Base-by-base conservation (phyloP, 352 stramenopile genomes). In the Elongisporangium undulatum region DNA sequence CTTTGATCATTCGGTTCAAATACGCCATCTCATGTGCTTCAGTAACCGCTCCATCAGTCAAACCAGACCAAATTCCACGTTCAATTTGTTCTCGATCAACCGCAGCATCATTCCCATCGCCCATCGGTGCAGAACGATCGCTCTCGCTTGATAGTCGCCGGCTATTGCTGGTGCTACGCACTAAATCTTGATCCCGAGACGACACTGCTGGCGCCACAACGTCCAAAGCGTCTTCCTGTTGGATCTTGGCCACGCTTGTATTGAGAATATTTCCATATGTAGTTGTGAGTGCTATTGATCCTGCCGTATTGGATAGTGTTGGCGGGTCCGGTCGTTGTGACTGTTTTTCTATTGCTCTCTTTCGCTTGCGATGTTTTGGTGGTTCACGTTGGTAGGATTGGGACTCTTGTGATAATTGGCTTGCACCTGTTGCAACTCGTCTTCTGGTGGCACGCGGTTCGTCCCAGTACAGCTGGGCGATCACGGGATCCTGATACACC, bases 401-500 rank as follows among this genome's bases (percentile, higher is more conserved):
- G 4, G 34, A 17, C 13, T 9, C 34, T 45, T 45, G 34, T 45
- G 34, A 45, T 45, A 45, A 45, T 45, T 45, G 34, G 34, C 34
- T 45, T 17, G 13, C 34, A 45, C 34, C 34, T 16, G 34, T 45
- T 17, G 34, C 34, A 17, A 45, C 34, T 45, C 34, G 34, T 45
- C 34, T 9, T 17, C 61, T 67, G 48, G 62, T 69, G 53, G 67
- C 38, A 34, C 53, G 54, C 13, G 29, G 23, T 39, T 79, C 63
- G 23, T 79, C 71, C 16, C 63, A 59, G 45, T 69, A 76, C 15
- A 89, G 64, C 0, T 67, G 67, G 41, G 65, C 79, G 16, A 86
- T 71, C 51, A 61, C 71, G 13, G 72, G 58, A 53, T 89, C 79
- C 63, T 86, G 69, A 21, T 77, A 72, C 49, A 77, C 71, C 63